Base-by-base conservation (phyloP, 2,329 filamentous ascomycete species). In the Colletotrichum sp. region DNA sequence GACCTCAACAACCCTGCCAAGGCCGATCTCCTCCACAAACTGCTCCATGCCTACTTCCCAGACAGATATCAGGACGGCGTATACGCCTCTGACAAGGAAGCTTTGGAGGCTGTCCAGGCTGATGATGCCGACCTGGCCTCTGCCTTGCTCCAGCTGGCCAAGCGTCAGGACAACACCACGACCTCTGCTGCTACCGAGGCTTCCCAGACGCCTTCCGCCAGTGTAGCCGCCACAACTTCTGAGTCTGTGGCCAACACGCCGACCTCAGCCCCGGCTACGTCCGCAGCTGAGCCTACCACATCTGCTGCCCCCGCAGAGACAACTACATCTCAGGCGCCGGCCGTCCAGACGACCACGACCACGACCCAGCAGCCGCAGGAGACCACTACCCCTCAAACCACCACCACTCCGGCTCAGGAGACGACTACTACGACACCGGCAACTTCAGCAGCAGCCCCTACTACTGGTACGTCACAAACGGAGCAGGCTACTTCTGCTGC, bases 31-130 rank as follows among this genome's bases (percentile, higher is more conserved):
- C 86, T 96, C 70, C 93, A 95, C 82, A 89, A 90, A 63, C 90
- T 94, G 69, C 87, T 96, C 36, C 92, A 94, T 82, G 86, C 89
- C 77, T 89, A 92, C 79, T 87, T 93, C 70, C 89, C 91, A 61
- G 88, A 89, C 64, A 90, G 91, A 81, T 95, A 93, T 84, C 90
- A 92, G 81, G 90, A 94, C 81, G 93, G 93, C 74, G 89, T 95
- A 72, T 94, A 93, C 82, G 88, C 90, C 77, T 91, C 92, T 77
- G 93, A 94, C 80, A 89, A 88, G 78, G 87, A 89, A 13, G 93
- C 92, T 30, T 87, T 94, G 71, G 90, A 94, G 82, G 91, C 89
- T 39, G 88, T 94, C 32, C 90, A 92, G 84, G 86, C 87, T 59
- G 89, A 90, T 78, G 89, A 95, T 81, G 89, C 92, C 26, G 87